Evolutionary conservation across 1,284 basidiomycete species (phyloP).

Genomic region (Melampsora abietis-canadensis): DNA sequence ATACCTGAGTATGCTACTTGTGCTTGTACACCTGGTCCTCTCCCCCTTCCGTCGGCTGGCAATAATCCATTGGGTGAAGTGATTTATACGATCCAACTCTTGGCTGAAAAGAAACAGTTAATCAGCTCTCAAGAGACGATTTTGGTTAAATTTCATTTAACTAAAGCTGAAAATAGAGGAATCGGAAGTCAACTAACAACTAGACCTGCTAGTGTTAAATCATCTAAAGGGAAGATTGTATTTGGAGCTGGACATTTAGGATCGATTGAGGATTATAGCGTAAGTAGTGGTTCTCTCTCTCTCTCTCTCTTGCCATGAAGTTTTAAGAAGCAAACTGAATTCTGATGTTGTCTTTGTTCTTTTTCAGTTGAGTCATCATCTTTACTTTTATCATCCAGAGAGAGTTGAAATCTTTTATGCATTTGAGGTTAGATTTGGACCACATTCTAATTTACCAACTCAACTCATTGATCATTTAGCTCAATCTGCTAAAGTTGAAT

Average conservation of each 20-base stretch:
- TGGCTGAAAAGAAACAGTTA: constrained; percentile 21
- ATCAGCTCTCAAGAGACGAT: constrained; percentile 19
- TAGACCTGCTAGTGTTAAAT: constrained; percentile 5
- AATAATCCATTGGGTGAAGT: constrained; percentile 10
- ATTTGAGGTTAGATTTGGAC: constrained; percentile 13
- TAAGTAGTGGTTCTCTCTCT: not conserved
- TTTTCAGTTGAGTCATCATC: constrained; percentile 25
- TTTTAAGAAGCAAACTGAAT: too few species aligned
- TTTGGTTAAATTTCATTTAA: constrained; percentile 18
- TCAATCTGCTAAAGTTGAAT: constrained; percentile 20
- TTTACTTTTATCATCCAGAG: constrained; percentile 20
- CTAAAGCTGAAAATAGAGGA: constrained; percentile 12
- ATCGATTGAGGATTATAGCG: constrained; percentile 17
- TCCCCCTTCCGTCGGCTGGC: constrained; percentile 20
- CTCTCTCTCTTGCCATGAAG: not conserved
- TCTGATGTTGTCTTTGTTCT: too few species aligned
- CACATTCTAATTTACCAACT: constrained; percentile 10
- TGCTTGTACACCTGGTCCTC: constrained; percentile 26
- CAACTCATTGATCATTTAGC: constrained; percentile 17
- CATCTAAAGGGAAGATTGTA: not conserved
- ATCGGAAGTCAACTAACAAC: constrained; percentile 24
- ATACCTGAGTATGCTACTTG: constrained; percentile 27
- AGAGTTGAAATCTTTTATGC: constrained; percentile 22
- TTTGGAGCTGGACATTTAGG: constrained; percentile 14
- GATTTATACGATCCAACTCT: constrained; percentile 18